Evolutionary conservation across 139 green algal genomes (phyloP), one percentile per base, ranked within the genome.

Genomic region (Axilococcus clingmanii): DNA sequence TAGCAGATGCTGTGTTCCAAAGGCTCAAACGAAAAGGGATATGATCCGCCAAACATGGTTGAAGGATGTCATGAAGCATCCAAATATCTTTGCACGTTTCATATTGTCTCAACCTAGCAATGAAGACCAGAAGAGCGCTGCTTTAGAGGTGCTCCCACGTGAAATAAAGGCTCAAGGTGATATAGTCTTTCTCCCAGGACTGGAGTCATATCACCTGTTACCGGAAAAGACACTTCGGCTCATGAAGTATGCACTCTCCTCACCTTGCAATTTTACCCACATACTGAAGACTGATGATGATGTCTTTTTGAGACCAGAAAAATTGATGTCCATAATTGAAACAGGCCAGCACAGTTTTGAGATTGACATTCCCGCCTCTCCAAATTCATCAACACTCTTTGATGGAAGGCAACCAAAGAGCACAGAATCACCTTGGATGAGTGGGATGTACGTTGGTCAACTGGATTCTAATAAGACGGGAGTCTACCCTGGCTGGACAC

Each of bases 221-320:
- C 75, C 76, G 2, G 63, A 55, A 42, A 84, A 84, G 50, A 79
- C 76, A 22, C 51, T 84, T 35, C 55, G 52, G 16, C 57, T 78
- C 40, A 51, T 83, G 29, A 40, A 41, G 16, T 70, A 75, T 40
- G 69, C 52, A 6, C 44, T 80, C 3, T 52, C 48, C 9, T 57
- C 52, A 1, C 12, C 30, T 2, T 71, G 63, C 40, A 23, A 47
- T 4, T 84, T 61, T 41, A 85, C 77, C 0, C 77, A 85, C 31
- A 57, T 85, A 4, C 25, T 79, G 1, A 85, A 85, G 41, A 76
- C 65, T 1, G 77, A 85, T 35, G 77, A 85, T 25, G 77, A 85
- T 41, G 73, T 70, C 17, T 85, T 70, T 51, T 32, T 85, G 1
- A 33, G 76, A 11, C 35, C 63, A 4, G 35, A 40, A 4, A 45